Evolutionary conservation across 345 rosid species (phyloP).

Genomic region (Lepidium africanum): DNA sequence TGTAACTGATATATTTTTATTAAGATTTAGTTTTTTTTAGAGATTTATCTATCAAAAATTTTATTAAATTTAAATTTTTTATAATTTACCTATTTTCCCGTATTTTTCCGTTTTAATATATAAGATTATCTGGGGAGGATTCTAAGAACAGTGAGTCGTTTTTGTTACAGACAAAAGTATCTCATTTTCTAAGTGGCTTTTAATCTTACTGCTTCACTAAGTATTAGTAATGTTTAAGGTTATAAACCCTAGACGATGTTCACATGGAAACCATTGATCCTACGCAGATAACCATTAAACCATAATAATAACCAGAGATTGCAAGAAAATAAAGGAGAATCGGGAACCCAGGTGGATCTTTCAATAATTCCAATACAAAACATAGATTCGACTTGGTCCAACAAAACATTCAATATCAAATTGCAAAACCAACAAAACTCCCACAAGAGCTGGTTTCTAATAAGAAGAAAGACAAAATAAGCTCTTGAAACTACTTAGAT

Average conservation of each 20-base stretch:
- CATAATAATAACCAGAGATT: neutral
- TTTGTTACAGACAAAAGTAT: no score
- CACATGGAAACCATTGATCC: neutral
- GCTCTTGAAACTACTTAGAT: conserved; percentile 57
- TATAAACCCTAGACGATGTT: neutral
- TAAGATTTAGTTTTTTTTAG: no score
- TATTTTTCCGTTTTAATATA: no score
- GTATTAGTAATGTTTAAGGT: neutral
- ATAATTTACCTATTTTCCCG: no score
- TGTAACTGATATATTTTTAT: no score
- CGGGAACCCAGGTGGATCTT: neutral
- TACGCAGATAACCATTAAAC: neutral
- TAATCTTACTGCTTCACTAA: neutral
- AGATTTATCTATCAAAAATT: no score
- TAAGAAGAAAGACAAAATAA: neutral
- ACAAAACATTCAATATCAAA: conserved; percentile 12
- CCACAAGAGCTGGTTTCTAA: neutral
- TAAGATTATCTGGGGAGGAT: no score
- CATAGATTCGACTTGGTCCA: conserved; percentile 5
- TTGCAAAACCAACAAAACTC: conserved; percentile 11
- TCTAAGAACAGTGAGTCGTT: no score
- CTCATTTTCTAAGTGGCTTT: no score
- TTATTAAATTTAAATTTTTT: no score
- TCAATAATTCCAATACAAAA: neutral
- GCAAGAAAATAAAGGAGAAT: neutral